These are phyloP conservation scores for Annulohypoxylon bovei DNA, from an alignment of 495 filamentous ascomycete species.

Conservation along the genomic window DNA sequence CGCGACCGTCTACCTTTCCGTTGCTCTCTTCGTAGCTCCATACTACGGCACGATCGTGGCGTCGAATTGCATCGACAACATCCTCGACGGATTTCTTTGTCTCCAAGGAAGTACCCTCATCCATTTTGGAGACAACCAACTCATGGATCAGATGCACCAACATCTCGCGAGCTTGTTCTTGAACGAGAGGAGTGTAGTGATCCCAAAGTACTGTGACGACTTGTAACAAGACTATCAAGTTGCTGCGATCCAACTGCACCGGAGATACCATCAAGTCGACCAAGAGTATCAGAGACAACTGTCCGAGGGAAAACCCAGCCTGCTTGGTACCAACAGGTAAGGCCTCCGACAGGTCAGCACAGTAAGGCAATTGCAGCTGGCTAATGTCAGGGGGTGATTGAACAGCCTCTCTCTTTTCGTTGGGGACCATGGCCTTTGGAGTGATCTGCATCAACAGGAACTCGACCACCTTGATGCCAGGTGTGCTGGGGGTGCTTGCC, in stretches of 20 bases:
- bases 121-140: slow-evolving; percentile 88
- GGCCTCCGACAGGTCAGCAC: slow-evolving; percentile 82
- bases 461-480: slow-evolving; percentile 89
- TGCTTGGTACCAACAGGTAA: slow-evolving; percentile 91
- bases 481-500: slow-evolving; percentile 81
- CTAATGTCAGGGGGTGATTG: slow-evolving; percentile 77
- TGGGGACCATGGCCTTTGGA: slow-evolving; percentile 87
- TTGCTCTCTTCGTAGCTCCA: slow-evolving; percentile 96
- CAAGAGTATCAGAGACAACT: slow-evolving; percentile 90
- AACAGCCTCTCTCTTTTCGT: slow-evolving; percentile 78
- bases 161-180: slow-evolving; percentile 97
- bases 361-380: slow-evolving; percentile 80
- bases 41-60: slow-evolving; percentile 82
- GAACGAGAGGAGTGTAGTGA: slow-evolving; percentile 92
- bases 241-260: slow-evolving; percentile 76
- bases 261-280: slow-evolving; percentile 97
- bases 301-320: slow-evolving; percentile 88
- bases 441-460: slow-evolving; percentile 89
- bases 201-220: slow-evolving; percentile 96
- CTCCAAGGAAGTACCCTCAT: slow-evolving; percentile 71
- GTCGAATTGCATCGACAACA: slow-evolving; percentile 89
- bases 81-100: slow-evolving; percentile 82
- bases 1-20: slow-evolving; percentile 75
- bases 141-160: slow-evolving; percentile 97
- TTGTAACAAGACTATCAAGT: slow-evolving; percentile 86